Conservation (phyloP, 139 green algal genomes). For the Chlamydomonas schloesseri region DNA sequence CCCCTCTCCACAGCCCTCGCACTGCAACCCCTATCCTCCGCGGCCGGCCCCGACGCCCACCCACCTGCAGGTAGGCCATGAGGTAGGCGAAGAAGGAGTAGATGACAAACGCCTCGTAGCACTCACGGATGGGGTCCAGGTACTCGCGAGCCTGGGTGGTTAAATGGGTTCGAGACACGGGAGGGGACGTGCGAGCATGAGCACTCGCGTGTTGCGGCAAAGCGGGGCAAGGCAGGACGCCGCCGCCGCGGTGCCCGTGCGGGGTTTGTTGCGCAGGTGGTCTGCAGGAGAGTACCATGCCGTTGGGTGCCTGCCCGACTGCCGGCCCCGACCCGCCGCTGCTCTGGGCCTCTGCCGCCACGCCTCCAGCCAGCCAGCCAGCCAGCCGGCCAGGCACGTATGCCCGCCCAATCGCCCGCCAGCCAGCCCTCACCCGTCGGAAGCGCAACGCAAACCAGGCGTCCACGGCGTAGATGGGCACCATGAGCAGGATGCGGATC, state of each 20-base stretch:
- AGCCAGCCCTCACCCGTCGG: constrained; percentile 46
- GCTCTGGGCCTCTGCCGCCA: too few relatives aligned
- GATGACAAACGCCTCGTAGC: constrained; percentile 96
- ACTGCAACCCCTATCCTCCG: constrained; percentile 18
- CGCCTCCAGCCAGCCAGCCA: too few relatives aligned
- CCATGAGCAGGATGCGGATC: constrained; percentile 89
- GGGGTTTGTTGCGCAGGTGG: too few relatives aligned
- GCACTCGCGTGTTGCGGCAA: neutral
- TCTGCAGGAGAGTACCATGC: too few relatives aligned
- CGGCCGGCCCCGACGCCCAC: neutral
- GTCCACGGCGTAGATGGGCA: constrained; percentile 92
- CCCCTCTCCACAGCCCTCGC: too few relatives aligned
- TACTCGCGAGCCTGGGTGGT: constrained; percentile 15
- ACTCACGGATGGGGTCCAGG: constrained; percentile 75
- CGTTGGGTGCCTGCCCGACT: too few relatives aligned
- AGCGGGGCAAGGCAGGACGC: too few relatives aligned
- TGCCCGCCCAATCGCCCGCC: too few relatives aligned
- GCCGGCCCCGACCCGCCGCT: too few relatives aligned
- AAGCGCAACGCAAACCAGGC: constrained; percentile 91
- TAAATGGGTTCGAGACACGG: neutral
- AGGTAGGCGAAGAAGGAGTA: constrained; percentile 97
- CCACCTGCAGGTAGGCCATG: constrained; percentile 81
- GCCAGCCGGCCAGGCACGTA: too few relatives aligned
- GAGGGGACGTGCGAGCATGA: too few relatives aligned
- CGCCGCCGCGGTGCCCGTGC: too few relatives aligned